These are phyloP conservation scores for Cystobasidiaceae sp. DNA, from an alignment of 1,284 basidiomycete species.

Conservation along the genomic window DNA sequence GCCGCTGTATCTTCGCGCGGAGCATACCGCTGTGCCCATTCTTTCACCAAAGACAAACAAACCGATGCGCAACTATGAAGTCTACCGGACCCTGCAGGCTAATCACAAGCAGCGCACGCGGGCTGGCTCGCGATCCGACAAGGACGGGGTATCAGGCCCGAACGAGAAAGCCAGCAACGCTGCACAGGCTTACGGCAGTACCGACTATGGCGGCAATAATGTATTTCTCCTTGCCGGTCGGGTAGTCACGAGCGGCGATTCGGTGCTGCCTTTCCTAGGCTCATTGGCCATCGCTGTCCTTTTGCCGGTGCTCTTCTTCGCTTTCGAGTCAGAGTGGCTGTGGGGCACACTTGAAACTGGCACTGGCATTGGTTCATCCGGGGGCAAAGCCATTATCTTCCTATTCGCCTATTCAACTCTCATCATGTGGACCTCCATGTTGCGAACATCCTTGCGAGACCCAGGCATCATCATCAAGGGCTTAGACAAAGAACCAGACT, in stretches of 20 bases:
- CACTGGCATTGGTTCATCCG: constrained; percentile 63
- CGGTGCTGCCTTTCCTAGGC: constrained; percentile 66
- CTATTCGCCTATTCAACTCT: constrained; percentile 49
- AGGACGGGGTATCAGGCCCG: not conserved
- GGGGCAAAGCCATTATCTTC: constrained; percentile 68
- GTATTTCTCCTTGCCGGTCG: constrained; percentile 67
- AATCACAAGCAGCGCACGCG: not conserved
- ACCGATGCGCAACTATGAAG: constrained; percentile 27
- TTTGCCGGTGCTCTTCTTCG: constrained; percentile 52
- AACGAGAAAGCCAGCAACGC: not conserved
- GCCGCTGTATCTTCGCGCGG: not conserved
- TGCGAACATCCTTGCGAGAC: constrained; percentile 67
- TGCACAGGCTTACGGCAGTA: constrained; percentile 6
- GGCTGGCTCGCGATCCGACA: not conserved
- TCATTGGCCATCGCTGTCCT: constrained; percentile 53
- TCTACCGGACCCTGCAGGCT: not conserved
- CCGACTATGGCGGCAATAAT: constrained; percentile 50
- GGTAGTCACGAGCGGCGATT: constrained; percentile 76
- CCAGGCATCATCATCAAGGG: constrained; percentile 78
- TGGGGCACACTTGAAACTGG: constrained; percentile 68
- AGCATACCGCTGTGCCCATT: constrained; percentile 6
- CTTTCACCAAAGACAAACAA: constrained; percentile 13
- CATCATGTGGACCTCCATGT: constrained; percentile 60
- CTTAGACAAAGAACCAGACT: constrained; percentile 59
- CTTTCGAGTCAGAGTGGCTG: constrained; percentile 69